Percentiles rank a stretch among this genome's conserved stretches.
Evolutionary conservation across 2,329 filamentous ascomycete genomes (phyloP).

Genomic region (Sclerotinia glacialis): DNA sequence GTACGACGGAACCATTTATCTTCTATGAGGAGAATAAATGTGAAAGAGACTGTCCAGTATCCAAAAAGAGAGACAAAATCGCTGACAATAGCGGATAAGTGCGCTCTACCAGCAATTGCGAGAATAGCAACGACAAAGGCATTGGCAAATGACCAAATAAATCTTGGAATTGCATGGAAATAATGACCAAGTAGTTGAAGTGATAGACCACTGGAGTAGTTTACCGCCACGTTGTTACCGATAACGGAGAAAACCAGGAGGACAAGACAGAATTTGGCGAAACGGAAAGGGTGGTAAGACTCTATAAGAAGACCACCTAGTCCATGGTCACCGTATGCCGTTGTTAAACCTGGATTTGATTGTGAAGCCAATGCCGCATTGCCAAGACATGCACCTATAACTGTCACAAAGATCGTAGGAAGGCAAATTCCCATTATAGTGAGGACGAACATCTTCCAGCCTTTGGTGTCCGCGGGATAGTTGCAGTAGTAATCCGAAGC

Average conservation of each 20-base stretch:
- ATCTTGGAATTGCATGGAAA: constrained; percentile 39
- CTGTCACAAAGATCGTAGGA: constrained; percentile 43
- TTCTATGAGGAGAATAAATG: constrained; percentile 36
- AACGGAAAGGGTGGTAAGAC: constrained; percentile 47
- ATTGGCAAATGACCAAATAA: constrained; percentile 38
- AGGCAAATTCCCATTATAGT: constrained; percentile 35
- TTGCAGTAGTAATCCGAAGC: constrained; percentile 39
- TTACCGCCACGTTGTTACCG: constrained; percentile 38
- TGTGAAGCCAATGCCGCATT: constrained; percentile 40
- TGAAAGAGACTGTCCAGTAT: constrained; percentile 39
- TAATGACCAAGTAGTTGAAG: constrained; percentile 38
- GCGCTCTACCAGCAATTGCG: constrained; percentile 35
- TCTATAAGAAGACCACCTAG: constrained; percentile 48
- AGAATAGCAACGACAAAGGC: constrained; percentile 35
- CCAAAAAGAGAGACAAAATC: constrained; percentile 38
- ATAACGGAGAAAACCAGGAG: constrained; percentile 38
- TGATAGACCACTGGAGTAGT: constrained; percentile 37
- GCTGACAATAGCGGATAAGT: constrained; percentile 35
- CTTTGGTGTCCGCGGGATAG: constrained; percentile 37
- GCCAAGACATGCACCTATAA: constrained; percentile 45
- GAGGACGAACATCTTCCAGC: constrained; percentile 38
- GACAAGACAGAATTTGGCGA: constrained; percentile 48
- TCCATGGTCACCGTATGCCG: constrained; percentile 44
- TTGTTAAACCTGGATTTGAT: constrained; percentile 43
- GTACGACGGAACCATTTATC: constrained; percentile 34